phyloP scores from a whole-genome alignment of 306 rosid species.

The Inga leiocalycina region DNA sequence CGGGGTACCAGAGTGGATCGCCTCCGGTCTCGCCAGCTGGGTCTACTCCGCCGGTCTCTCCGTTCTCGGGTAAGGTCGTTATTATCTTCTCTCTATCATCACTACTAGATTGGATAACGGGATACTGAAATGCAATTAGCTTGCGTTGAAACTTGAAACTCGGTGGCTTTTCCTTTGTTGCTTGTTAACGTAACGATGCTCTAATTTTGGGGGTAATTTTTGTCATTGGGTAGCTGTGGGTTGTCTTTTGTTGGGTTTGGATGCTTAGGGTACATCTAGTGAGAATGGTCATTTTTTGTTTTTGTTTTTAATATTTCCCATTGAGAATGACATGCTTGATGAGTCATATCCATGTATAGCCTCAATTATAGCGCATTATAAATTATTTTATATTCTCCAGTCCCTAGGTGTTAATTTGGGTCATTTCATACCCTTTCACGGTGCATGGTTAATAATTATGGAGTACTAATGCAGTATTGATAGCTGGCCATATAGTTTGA shows the following conservation, averaged over 20 bases:
- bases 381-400: background rate
- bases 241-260: background rate
- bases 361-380: background rate
- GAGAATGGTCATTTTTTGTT: background rate
- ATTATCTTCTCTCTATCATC: background rate
- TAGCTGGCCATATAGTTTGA: background rate
- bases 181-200: background rate
- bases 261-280: background rate
- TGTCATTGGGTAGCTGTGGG: slow-evolving; percentile 33
- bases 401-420: background rate
- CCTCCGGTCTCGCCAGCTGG: slow-evolving; percentile 89
- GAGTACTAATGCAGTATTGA: too few relatives aligned
- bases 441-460: too few relatives aligned
- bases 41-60: slow-evolving; percentile 84
- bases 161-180: background rate
- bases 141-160: background rate
- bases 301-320: background rate
- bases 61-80: slow-evolving; percentile 75
- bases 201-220: slow-evolving; percentile 27
- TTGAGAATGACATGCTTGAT: background rate
- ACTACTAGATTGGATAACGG: background rate
- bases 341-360: background rate
- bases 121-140: background rate
- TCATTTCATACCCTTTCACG: too few relatives aligned
- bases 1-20: slow-evolving; percentile 69